These are phyloP conservation scores for Porpolomopsis calyptriformis DNA, from an alignment of 768 basidiomycete species.

Conservation along the genomic window DNA sequence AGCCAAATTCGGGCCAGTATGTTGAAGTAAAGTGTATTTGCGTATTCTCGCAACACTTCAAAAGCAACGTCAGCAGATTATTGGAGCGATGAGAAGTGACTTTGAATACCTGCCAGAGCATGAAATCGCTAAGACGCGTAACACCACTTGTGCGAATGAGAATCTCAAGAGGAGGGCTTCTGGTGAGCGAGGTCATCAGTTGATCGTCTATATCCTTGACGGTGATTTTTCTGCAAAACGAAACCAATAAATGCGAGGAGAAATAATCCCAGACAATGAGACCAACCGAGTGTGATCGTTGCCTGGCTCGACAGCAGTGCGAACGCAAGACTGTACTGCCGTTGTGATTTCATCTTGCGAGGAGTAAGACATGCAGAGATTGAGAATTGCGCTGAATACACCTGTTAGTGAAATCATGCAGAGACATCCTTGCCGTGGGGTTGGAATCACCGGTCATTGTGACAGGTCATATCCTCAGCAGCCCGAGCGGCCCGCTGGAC, in stretches of 20 bases:
- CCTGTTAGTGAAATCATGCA: background rate
- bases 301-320: slow-evolving; percentile 25
- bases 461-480: slow-evolving; percentile 67
- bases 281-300: slow-evolving; percentile 2
- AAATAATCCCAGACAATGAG: background rate
- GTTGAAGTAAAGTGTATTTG: slow-evolving; percentile 77
- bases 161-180: slow-evolving; percentile 78
- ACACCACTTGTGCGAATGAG: slow-evolving; percentile 89
- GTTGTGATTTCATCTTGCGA: slow-evolving; percentile 85
- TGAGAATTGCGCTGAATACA: slow-evolving; percentile 63
- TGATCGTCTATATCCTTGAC: slow-evolving; percentile 57
- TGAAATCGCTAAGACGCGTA: slow-evolving; percentile 74
- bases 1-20: slow-evolving; percentile 91
- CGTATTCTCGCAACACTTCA: slow-evolving; percentile 68
- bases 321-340: slow-evolving; percentile 50
- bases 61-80: background rate
- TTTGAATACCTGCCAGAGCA: slow-evolving; percentile 82
- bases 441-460: slow-evolving; percentile 54
- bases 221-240: slow-evolving; percentile 33
- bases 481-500: slow-evolving; percentile 59
- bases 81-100: background rate
- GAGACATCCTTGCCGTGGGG: background rate
- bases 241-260: background rate
- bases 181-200: slow-evolving; percentile 52
- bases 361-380: slow-evolving; percentile 88